Evolutionary conservation across 305 asterid species (phyloP).

Genomic region (Rubia peregrina): DNA sequence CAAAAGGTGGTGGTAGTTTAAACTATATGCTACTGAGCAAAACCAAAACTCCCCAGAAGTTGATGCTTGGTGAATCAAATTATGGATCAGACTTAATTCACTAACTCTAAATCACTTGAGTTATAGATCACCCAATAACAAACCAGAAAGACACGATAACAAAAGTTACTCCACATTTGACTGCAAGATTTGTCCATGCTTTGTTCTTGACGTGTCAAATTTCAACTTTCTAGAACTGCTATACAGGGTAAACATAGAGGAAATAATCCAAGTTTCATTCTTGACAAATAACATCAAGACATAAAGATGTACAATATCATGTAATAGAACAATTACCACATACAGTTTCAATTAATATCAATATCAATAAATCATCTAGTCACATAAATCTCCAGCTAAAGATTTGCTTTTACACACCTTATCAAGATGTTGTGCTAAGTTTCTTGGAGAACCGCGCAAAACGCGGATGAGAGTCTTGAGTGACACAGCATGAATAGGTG

Average conservation of each 20-base stretch:
- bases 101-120: neutral
- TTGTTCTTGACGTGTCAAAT: neutral
- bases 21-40: neutral
- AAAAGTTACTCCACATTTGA: neutral
- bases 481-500: slow-evolving; percentile 85
- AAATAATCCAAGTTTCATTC: neutral
- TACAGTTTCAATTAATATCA: neutral
- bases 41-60: neutral
- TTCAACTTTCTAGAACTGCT: neutral
- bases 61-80: neutral
- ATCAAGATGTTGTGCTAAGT: slow-evolving; percentile 76
- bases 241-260: neutral
- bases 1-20: neutral
- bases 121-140: neutral
- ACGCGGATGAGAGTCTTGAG: slow-evolving; percentile 84
- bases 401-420: slow-evolving; percentile 58
- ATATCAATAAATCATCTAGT: slow-evolving; percentile 3
- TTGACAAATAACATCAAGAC: neutral
- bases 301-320: neutral
- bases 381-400: slow-evolving; percentile 6
- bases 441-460: slow-evolving; percentile 85
- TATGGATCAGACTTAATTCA: neutral
- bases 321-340: neutral
- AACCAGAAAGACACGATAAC: neutral
- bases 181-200: neutral